phyloP scores from a whole-genome alignment of 345 rosid species.

The Zanthoxylum bungeanum region DNA sequence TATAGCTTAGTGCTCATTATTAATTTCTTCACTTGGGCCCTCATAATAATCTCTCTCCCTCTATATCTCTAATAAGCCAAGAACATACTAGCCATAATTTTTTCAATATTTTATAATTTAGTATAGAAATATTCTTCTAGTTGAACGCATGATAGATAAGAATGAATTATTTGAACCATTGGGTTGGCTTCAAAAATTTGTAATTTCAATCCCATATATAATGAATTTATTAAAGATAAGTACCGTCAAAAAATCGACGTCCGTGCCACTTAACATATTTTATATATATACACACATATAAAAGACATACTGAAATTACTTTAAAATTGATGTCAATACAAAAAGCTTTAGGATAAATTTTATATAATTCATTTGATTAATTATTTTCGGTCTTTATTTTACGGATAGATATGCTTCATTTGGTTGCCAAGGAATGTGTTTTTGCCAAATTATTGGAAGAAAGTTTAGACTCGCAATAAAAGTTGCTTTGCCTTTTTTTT shows the following conservation, averaged over 20 bases:
- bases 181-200: neutral
- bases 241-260: neutral
- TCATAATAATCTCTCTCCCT: neutral
- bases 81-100: neutral
- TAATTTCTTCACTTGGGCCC: conserved; percentile 7
- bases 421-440: neutral
- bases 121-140: neutral
- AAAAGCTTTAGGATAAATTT: no score
- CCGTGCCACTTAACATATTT: neutral
- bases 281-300: no score
- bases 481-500: neutral
- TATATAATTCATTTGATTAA: no score
- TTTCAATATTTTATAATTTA: no score
- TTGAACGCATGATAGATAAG: neutral
- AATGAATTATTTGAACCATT: neutral
- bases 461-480: no score
- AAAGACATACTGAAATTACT: no score
- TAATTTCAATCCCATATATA: neutral
- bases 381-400: no score
- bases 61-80: neutral
- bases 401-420: neutral
- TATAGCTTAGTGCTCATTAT: conserved; percentile 22
- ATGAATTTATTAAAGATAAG: neutral
- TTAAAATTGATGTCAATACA: no score
- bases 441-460: conserved; percentile 15